Base-by-base conservation (phyloP, 2,329 filamentous ascomycete species). In the Paecilomyces sp. region DNA sequence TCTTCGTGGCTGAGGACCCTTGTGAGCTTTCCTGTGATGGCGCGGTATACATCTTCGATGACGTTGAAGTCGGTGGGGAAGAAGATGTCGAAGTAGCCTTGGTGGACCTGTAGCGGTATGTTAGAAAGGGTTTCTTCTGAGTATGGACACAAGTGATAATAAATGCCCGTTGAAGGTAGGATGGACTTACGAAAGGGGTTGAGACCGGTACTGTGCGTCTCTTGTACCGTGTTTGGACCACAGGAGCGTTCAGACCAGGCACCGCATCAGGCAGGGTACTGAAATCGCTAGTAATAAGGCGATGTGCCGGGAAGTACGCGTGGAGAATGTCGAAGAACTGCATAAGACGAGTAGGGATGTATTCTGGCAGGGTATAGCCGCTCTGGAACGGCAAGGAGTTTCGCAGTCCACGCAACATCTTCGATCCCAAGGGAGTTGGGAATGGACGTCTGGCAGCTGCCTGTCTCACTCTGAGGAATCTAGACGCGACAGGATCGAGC, bases 1-100 rank as follows among this genome's bases (percentile, higher is more conserved):
- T 95, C 90, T 71, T 93, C 91, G 69, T 99, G 94, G 41, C 88
- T 86, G 72, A 88, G 84, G 57, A 96, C 90, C 57, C 89, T 85
- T 2, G 92, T 96, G 67, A 97, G 80, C 72, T 95, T 94, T 33
- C 93, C 93, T 0, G 94, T 99, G 67, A 97, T 86, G 62, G 91
- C 91, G 59, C 91, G 88, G 77, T 99, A 99, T 67, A 97, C 86
- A 68, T 91, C 87, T 75, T 97, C 92, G 76, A 94, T 88, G 65
- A 96, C 88, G 63, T 85, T 82, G 72, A 99, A 99, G 75, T 99
- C 89, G 11, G 94, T 99, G 0, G 94, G 94, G 78, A 99, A 99
- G 71, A 99, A 87, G 68, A 99, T 97, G 73, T 99, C 95, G 72
- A 99, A 99, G 77, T 96, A 97, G 54, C 94, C 95, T 79, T 99